phyloP scores from a whole-genome alignment of 352 stramenopile species.

The Phytophthora citricola region DNA sequence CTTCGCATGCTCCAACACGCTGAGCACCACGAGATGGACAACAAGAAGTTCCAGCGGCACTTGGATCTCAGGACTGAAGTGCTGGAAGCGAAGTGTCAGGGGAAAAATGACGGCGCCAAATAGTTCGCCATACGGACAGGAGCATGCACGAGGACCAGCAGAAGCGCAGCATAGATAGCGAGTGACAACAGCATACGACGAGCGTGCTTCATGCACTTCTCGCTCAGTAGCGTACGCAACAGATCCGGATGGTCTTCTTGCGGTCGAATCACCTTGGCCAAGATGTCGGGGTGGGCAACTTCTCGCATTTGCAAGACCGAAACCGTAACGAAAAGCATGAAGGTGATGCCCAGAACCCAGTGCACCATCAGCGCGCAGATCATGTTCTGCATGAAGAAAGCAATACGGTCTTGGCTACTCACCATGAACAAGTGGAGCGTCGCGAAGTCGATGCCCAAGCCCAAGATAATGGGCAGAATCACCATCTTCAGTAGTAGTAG shows the following conservation, averaged over 20 bases:
- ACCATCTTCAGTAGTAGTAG: constrained; percentile 98
- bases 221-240: constrained; percentile 94
- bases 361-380: constrained; percentile 95
- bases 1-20: constrained; percentile 93
- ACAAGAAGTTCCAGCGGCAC: constrained; percentile 96
- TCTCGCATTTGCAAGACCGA: constrained; percentile 95
- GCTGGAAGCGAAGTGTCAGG: constrained; percentile 89
- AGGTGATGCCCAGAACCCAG: constrained; percentile 97
- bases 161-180: constrained; percentile 90
- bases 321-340: constrained; percentile 98
- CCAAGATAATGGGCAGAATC: constrained; percentile 94
- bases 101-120: constrained; percentile 69
- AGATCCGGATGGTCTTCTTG: constrained; percentile 98
- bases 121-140: constrained; percentile 73
- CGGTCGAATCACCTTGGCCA: constrained; percentile 88
- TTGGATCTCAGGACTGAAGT: constrained; percentile 94
- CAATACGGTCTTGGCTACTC: constrained; percentile 74
- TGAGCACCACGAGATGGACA: constrained; percentile 96
- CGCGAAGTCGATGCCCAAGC: constrained; percentile 93
- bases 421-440: constrained; percentile 92
- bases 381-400: constrained; percentile 87
- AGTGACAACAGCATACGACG: constrained; percentile 94
- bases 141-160: constrained; percentile 89
- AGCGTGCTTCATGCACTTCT: constrained; percentile 93
- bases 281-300: constrained; percentile 94